phyloP scores from a whole-genome alignment of 257 asterid species.

The Cynanchum wilfordii region DNA sequence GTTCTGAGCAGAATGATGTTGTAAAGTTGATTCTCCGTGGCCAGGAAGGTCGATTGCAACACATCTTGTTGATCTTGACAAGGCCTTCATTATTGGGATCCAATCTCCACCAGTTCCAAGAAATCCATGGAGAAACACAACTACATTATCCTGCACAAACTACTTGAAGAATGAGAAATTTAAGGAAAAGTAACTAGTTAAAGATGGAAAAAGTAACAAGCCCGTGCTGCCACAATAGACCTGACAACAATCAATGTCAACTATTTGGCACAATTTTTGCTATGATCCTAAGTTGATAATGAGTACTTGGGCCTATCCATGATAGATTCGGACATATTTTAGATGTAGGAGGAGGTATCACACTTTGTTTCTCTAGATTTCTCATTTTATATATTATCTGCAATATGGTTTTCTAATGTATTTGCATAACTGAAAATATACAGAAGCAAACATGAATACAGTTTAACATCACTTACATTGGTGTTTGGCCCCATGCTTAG shows the following conservation, averaged over 20 bases:
- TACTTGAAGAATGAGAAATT: conserved; percentile 10
- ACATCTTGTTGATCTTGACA: conserved; percentile 68
- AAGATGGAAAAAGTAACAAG: too few relatives aligned
- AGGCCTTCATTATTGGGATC: conserved; percentile 76
- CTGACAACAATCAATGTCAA: too few relatives aligned
- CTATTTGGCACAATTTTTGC: too few relatives aligned
- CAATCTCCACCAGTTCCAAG: conserved; percentile 81
- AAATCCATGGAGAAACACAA: conserved; percentile 88
- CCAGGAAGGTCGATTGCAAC: conserved; percentile 94
- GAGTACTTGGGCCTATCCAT: too few relatives aligned
- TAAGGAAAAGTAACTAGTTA: background rate
- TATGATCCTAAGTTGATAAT: too few relatives aligned
- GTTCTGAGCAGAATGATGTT: conserved; percentile 24
- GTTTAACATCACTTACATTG: conserved; percentile 41
- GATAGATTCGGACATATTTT: too few relatives aligned
- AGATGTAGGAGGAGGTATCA: too few relatives aligned
- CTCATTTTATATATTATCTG: too few relatives aligned
- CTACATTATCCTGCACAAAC: conserved; percentile 46
- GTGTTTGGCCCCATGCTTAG: conserved; percentile 57
- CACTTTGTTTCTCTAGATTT: too few relatives aligned
- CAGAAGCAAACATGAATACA: background rate
- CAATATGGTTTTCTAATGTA: background rate
- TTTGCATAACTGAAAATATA: background rate
- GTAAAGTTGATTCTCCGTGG: conserved; percentile 69
- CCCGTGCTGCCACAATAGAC: too few relatives aligned